Evolutionary conservation across 176 grass and related monocot genomes (phyloP).

Genomic region (Carex scoparia): DNA sequence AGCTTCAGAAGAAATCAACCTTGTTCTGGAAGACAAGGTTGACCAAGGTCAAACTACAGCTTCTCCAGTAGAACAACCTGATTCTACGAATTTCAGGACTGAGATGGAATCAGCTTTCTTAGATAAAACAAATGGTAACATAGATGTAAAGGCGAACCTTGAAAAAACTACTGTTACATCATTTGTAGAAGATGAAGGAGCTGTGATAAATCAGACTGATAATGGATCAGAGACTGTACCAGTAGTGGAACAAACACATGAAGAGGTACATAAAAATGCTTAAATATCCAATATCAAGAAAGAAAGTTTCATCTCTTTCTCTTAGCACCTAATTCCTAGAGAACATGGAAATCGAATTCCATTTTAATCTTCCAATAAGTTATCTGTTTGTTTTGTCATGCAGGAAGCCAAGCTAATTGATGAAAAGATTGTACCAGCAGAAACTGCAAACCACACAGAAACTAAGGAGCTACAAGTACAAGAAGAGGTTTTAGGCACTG

Average conservation of each 20-base stretch:
- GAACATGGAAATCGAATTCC: neutral
- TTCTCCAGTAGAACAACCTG: constrained; percentile 11
- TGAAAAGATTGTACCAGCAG: neutral
- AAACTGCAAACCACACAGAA: constrained; percentile 3
- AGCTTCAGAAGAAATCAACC: neutral
- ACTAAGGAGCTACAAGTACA: neutral
- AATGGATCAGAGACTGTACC: neutral
- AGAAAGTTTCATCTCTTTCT: neutral
- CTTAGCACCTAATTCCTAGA: neutral
- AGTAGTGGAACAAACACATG: neutral
- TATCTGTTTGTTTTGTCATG: neutral
- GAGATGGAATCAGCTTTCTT: constrained; percentile 15
- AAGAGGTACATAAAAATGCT: neutral
- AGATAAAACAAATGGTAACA: neutral
- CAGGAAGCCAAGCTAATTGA: neutral
- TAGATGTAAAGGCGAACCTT: constrained; percentile 5
- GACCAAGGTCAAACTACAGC: constrained; percentile 12
- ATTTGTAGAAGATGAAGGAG: constrained; percentile 11
- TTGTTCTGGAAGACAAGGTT: constrained; percentile 18
- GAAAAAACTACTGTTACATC: neutral
- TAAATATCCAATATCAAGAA: neutral
- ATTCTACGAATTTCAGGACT: neutral
- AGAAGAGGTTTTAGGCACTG: neutral
- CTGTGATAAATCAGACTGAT: constrained; percentile 6
- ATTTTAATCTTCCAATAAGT: neutral